A percentile compares a stretch with the other conserved stretches of the same genome.
These are phyloP conservation scores for Trichophyton benhamiae DNA, from an alignment of 2,329 filamentous ascomycete species.

Conservation along the genomic window DNA sequence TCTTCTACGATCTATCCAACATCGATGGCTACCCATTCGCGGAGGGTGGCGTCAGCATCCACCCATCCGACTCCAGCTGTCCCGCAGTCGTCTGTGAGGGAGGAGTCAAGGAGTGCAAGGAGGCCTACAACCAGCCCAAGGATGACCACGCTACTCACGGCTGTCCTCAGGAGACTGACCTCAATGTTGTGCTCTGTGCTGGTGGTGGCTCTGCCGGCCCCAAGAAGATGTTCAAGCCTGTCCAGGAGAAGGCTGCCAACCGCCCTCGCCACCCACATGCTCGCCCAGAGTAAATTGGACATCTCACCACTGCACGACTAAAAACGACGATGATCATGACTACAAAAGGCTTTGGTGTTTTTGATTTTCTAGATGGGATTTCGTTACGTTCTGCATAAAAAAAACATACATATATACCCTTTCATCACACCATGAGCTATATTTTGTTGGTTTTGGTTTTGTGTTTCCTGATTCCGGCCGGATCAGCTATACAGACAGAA, in stretches of 20 bases:
- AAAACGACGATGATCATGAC: neutral
- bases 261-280: conserved; percentile 11
- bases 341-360: neutral
- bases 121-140: conserved; percentile 29
- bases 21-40: conserved; percentile 27
- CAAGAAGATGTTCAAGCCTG: conserved; percentile 7
- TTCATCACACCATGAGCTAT: neutral
- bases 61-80: conserved; percentile 21
- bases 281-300: neutral
- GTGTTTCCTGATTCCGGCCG: conserved; percentile 3
- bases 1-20: conserved; percentile 32
- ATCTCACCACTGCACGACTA: neutral
- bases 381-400: neutral
- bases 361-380: neutral
- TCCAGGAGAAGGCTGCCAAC: neutral
- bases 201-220: conserved; percentile 4
- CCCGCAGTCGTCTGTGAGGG: conserved; percentile 25
- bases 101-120: conserved; percentile 25
- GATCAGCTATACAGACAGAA: neutral
- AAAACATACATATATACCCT: neutral
- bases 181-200: conserved; percentile 25
- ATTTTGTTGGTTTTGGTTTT: neutral
- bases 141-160: conserved; percentile 33
- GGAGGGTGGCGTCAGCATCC: conserved; percentile 25
- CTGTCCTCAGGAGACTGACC: conserved; percentile 25